Evolutionary conservation across 2,329 filamentous ascomycete species (phyloP).

Genomic region (Immersiporthe knoxdaviesiana): DNA sequence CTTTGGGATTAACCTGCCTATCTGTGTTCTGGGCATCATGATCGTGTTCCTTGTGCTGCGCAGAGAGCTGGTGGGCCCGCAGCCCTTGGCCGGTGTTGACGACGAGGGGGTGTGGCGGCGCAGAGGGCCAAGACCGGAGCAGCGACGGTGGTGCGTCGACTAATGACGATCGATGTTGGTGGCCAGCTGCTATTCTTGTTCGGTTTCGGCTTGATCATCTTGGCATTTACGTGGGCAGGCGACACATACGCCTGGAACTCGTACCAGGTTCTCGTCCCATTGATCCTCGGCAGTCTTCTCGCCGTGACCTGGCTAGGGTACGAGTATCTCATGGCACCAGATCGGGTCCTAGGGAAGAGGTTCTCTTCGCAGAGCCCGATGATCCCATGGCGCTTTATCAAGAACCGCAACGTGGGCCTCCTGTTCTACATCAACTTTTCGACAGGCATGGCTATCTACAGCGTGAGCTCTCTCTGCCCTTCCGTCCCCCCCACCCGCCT

Average conservation of each 20-base stretch:
- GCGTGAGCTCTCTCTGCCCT: conserved; percentile 36
- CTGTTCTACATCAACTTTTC: conserved; percentile 64
- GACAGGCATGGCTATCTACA: conserved; percentile 59
- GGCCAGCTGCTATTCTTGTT: conserved; percentile 61
- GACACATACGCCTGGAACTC: conserved; percentile 56
- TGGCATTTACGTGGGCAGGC: conserved; percentile 61
- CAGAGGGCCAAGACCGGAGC: conserved; percentile 35
- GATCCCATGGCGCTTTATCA: conserved; percentile 64
- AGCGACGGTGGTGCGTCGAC: conserved; percentile 44
- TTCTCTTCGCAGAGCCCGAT: conserved; percentile 62
- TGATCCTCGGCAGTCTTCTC: conserved; percentile 50
- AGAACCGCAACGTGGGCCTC: conserved; percentile 60
- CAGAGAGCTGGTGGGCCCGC: conserved; percentile 59
- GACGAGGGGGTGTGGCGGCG: conserved; percentile 31
- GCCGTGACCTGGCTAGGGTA: conserved; percentile 50
- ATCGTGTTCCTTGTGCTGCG: conserved; percentile 60
- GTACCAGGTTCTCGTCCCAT: conserved; percentile 51
- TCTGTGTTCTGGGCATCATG: conserved; percentile 54
- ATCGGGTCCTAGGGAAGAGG: conserved; percentile 46
- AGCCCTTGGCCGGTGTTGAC: conserved; percentile 50
- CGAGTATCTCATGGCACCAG: conserved; percentile 58
- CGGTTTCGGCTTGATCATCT: conserved; percentile 56
- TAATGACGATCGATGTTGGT: conserved; percentile 58
- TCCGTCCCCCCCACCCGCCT: neutral
- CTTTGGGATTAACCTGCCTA: conserved; percentile 64